Percentiles rank a stretch among this genome's conserved stretches.
These are phyloP conservation scores for Cercospora janseana DNA, from an alignment of 2,329 filamentous ascomycete species.

Conservation along the genomic window DNA sequence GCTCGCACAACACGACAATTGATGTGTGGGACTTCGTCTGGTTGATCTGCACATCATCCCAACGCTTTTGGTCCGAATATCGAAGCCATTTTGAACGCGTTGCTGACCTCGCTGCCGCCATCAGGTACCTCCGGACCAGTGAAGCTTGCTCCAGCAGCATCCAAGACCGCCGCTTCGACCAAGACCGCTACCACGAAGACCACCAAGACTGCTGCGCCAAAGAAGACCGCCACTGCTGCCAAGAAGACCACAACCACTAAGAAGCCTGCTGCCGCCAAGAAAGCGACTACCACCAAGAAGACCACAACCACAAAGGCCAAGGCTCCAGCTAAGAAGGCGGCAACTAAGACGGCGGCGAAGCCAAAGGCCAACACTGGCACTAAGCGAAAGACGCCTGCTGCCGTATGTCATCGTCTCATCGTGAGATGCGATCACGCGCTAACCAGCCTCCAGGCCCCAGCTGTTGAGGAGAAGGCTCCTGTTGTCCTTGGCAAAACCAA, in stretches of 20 bases:
- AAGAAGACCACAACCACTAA: conserved; percentile 38
- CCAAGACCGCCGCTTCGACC: conserved; percentile 43
- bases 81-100: conserved; percentile 7
- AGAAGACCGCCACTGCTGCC: conserved; percentile 46
- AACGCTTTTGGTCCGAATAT: conserved; percentile 9
- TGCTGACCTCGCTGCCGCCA: conserved; percentile 30
- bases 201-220: conserved; percentile 43
- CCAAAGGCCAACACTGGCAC: conserved; percentile 49
- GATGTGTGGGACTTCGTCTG: conserved; percentile 15
- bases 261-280: conserved; percentile 48
- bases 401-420: conserved; percentile 27
- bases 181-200: conserved; percentile 45
- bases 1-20: conserved; percentile 12
- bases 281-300: conserved; percentile 55
- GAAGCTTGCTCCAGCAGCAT: conserved; percentile 61
- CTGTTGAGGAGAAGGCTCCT: conserved; percentile 64
- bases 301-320: conserved; percentile 40
- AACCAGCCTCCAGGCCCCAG: conserved; percentile 54
- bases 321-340: conserved; percentile 43
- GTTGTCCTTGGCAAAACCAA: conserved; percentile 77
- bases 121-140: conserved; percentile 80
- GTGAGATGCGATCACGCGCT: conserved; percentile 16
- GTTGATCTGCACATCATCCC: conserved; percentile 7
- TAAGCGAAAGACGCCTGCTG: conserved; percentile 44
- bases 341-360: conserved; percentile 38